These are phyloP conservation scores for Colletotrichum abscissum DNA, from an alignment of 2,329 filamentous ascomycete genomes.

Conservation along the genomic window DNA sequence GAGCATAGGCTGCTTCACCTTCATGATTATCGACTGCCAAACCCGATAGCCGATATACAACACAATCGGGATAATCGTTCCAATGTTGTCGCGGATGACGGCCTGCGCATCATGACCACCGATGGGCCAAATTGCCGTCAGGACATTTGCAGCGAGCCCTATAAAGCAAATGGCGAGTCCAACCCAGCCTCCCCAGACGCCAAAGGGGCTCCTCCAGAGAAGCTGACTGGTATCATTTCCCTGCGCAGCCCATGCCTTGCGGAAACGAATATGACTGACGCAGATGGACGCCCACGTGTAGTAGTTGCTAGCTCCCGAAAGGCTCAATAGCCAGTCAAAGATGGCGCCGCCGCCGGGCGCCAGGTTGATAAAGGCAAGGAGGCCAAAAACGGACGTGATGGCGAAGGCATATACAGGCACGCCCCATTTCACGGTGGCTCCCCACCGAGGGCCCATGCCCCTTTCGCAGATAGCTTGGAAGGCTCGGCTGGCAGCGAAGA, in stretches of 20 bases:
- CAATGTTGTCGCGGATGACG: constrained; percentile 43
- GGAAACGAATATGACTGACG: constrained; percentile 58
- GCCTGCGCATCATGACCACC: constrained; percentile 33
- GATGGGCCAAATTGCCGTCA: constrained; percentile 40
- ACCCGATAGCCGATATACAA: constrained; percentile 42
- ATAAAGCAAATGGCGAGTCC: constrained; percentile 42
- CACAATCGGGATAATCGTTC: constrained; percentile 40
- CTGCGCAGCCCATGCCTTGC: constrained; percentile 52
- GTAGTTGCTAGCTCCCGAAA: constrained; percentile 57
- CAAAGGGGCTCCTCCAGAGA: constrained; percentile 44
- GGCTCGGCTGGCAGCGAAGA: constrained; percentile 51
- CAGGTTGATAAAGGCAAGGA: constrained; percentile 57
- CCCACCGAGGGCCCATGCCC: constrained; percentile 47
- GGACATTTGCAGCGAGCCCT: constrained; percentile 45
- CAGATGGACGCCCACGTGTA: constrained; percentile 62
- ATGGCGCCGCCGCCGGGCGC: constrained; percentile 49
- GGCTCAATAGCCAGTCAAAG: constrained; percentile 59
- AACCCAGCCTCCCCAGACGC: constrained; percentile 41
- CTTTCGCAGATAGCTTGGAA: constrained; percentile 48
- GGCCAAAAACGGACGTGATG: constrained; percentile 51
- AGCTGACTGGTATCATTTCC: constrained; percentile 48
- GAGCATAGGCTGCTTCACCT: constrained; percentile 32
- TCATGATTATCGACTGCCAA: constrained; percentile 28
- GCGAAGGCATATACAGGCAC: constrained; percentile 55
- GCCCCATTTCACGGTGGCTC: constrained; percentile 46